phyloP scores from a whole-genome alignment of 148 eudicot species.

The Camellia lanceoleosa region DNA sequence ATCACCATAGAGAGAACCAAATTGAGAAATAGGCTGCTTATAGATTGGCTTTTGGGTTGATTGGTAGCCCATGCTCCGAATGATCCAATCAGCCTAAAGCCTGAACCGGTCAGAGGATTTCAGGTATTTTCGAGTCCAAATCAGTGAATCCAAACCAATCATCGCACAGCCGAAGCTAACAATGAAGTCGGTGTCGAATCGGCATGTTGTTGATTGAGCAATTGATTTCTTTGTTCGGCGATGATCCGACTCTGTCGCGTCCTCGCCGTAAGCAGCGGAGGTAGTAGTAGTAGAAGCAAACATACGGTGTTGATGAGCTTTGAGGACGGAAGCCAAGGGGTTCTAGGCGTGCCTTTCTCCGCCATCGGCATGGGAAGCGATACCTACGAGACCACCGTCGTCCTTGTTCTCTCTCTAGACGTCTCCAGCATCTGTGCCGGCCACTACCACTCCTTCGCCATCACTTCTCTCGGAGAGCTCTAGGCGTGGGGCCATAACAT shows the following conservation, averaged over 20 bases:
- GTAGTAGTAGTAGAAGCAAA: slow-evolving; percentile 22
- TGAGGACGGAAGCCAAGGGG: slow-evolving; percentile 93
- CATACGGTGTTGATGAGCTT: slow-evolving; percentile 65
- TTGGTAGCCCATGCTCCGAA: background rate
- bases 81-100: background rate
- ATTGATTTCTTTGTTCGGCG: background rate
- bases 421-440: slow-evolving; percentile 64
- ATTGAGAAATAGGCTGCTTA: too few relatives aligned
- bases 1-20: too few relatives aligned
- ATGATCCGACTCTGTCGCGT: slow-evolving; percentile 5
- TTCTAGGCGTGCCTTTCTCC: slow-evolving; percentile 68
- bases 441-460: slow-evolving; percentile 93
- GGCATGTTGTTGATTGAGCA: background rate
- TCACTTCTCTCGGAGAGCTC: slow-evolving; percentile 69
- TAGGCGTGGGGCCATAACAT: slow-evolving; percentile 97
- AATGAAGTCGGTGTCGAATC: background rate
- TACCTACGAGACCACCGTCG: slow-evolving; percentile 78
- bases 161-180: background rate
- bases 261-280: background rate
- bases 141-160: too few relatives aligned
- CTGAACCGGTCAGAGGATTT: too few relatives aligned
- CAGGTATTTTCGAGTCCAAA: too few relatives aligned
- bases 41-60: background rate
- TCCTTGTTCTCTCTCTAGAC: slow-evolving; percentile 68
- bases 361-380: slow-evolving; percentile 58